Evolutionary conservation across 352 stramenopile genomes (phyloP), one percentile per base, ranked within the genome.

Genomic region (Phytophthora pluvialis): DNA sequence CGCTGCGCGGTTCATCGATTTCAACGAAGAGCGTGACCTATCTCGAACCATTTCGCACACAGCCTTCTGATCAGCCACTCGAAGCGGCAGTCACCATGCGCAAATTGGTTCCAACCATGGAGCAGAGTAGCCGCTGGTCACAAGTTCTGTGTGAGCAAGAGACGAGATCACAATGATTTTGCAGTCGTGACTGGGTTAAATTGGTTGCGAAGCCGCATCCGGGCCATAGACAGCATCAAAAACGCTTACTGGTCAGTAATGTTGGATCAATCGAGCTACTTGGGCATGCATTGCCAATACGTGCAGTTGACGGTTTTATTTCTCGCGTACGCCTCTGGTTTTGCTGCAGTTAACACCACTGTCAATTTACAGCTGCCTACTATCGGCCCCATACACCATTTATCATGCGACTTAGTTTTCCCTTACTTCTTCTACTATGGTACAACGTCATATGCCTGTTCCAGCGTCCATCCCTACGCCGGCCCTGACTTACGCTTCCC

Each of bases 41-140:
- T 57, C 75, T n/a, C 53, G 54, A 11, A 65, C 45, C 3, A 65
- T 91, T 7, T 25, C 38, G n/a, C 75, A 89, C 48, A 70, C 68
- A 15, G 71, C 78, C 69, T 91, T 16, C 84, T 88, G 66, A 89
- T 93, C 26, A 82, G 65, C 16, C 81, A 1, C 84, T 80, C 1
- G 72, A 75, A 42, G 84, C 91, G 80, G 83, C 78, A 5, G 55
- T 44, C 16, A 66, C 75, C 25, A 92, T 83, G 76, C 60, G 66
- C 9, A 64, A 81, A 33, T 56, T 80, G 16, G 68, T 90, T 12
- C 73, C 77, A 10, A 75, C 84, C 12, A 53, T 88, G 3, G 63
- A 80, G 36, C 76, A 83, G 50, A 66, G 48, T 70, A 32, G 51
- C 79, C 26, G 78, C 78, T 8, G 81, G 81, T 26, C 81, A 90